phyloP scores from a whole-genome alignment of 129 eudicot genomes.

The Flaveria trinervia region DNA sequence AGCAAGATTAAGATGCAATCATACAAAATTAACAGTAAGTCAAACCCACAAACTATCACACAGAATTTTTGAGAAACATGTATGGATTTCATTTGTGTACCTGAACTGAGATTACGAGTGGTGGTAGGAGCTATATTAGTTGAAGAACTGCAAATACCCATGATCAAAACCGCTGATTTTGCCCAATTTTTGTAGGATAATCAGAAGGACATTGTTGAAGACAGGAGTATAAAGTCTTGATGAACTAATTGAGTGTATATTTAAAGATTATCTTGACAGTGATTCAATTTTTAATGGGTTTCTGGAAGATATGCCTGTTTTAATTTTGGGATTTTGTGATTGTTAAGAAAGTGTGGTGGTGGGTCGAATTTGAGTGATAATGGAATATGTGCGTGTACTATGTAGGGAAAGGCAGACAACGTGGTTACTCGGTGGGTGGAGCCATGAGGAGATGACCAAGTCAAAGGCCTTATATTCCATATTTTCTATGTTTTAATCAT shows the following conservation, averaged over 20 bases:
- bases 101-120: constrained; percentile 46
- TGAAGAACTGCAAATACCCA: constrained; percentile 56
- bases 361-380: not conserved
- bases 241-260: not conserved
- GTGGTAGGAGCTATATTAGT: constrained; percentile 31
- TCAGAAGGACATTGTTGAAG: constrained; percentile 29
- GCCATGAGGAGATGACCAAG: constrained; percentile 14
- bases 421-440: not conserved
- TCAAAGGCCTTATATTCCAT: not conserved
- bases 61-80: not conserved
- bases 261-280: constrained; percentile 15
- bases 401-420: not conserved
- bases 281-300: not conserved
- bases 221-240: constrained; percentile 2
- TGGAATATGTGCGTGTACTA: constrained; percentile 1
- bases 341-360: not conserved
- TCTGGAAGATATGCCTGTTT: not conserved
- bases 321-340: constrained; percentile 12
- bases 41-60: constrained; percentile 11
- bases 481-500: too few species aligned
- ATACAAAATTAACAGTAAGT: constrained; percentile 5
- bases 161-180: constrained; percentile 26
- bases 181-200: not conserved
- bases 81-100: constrained; percentile 24
- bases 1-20: constrained; percentile 12